Evolutionary conservation across 1,139 yeast species (phyloP).

Genomic region (Geotrichum macrosporum): DNA sequence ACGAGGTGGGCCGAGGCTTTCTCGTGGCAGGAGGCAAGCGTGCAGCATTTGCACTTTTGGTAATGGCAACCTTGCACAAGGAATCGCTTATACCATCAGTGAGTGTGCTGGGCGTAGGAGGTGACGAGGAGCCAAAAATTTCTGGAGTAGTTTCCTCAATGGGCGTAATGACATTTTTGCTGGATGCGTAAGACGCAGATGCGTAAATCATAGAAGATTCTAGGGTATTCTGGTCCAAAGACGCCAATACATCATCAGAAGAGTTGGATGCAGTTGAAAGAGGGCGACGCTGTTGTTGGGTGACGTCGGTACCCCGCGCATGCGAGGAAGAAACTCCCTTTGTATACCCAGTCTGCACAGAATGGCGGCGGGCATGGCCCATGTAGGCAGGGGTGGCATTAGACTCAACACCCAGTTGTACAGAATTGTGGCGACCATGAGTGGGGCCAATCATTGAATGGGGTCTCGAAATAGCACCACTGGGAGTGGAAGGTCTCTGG

Average conservation of each 20-base stretch:
- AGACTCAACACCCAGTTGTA: constrained; percentile 10
- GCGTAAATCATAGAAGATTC: constrained; percentile 20
- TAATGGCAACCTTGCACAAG: constrained; percentile 9
- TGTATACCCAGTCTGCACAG: constrained; percentile 30
- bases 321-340: constrained; percentile 26
- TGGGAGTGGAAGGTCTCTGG: constrained; percentile 11
- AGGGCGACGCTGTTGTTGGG: constrained; percentile 15
- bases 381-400: constrained; percentile 16
- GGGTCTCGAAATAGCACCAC: constrained; percentile 7
- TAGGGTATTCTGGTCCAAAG: constrained; percentile 2
- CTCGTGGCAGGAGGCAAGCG: constrained; percentile 34
- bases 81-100: constrained; percentile 4
- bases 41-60: constrained; percentile 18
- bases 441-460: constrained; percentile 4
- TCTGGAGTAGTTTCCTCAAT: constrained; percentile 9
- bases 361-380: constrained; percentile 31
- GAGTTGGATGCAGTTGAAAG: constrained; percentile 13
- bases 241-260: constrained; percentile 20
- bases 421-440: constrained; percentile 10
- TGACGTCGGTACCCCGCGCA: constrained; percentile 9
- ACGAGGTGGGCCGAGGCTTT: constrained; percentile 41
- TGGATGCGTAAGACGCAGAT: constrained; percentile 27
- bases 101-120: background rate
- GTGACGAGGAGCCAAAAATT: background rate
- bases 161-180: constrained; percentile 17